Evolutionary conservation across 2,329 filamentous ascomycete genomes (phyloP).

Genomic region (Coniochaeta sp.): DNA sequence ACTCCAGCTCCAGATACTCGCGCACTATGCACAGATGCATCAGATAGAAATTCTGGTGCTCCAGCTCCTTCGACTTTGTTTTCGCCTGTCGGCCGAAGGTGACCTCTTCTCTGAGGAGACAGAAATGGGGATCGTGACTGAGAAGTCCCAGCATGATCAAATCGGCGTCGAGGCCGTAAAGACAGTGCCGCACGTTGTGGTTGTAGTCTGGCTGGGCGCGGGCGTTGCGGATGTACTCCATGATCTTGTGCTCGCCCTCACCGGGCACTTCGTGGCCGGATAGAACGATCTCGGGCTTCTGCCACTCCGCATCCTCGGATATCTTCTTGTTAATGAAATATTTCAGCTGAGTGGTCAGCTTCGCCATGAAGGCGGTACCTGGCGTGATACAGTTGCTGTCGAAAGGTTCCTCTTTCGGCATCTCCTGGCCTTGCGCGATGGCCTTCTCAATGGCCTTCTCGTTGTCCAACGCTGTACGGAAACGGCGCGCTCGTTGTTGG

Average conservation of each 20-base stretch:
- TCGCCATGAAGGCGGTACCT: slow-evolving; percentile 92
- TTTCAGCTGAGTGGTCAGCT: slow-evolving; percentile 85
- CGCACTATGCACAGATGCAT: slow-evolving; percentile 96
- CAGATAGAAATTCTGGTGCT: slow-evolving; percentile 98
- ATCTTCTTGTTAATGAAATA: slow-evolving; percentile 99
- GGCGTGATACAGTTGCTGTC: slow-evolving; percentile 99
- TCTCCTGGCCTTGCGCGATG: slow-evolving; percentile 77
- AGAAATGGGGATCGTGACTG: slow-evolving; percentile 98
- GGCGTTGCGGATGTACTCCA: slow-evolving; percentile 98
- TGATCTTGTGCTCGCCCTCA: slow-evolving; percentile 99
- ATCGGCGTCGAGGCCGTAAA: slow-evolving; percentile 96
- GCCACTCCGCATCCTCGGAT: slow-evolving; percentile 94
- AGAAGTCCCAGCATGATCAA: slow-evolving; percentile 97
- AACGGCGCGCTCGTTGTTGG: slow-evolving; percentile 91
- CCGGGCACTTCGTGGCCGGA: slow-evolving; percentile 97
- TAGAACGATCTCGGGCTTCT: slow-evolving; percentile 89
- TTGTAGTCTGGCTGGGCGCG: slow-evolving; percentile 94
- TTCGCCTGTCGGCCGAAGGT: slow-evolving; percentile 88
- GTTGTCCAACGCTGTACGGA: slow-evolving; percentile 86
- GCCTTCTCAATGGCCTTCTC: slow-evolving; percentile 91
- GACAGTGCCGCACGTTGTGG: slow-evolving; percentile 87
- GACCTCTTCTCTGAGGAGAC: slow-evolving; percentile 91
- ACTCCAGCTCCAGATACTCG: slow-evolving; percentile 94
- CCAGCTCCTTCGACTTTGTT: slow-evolving; percentile 88
- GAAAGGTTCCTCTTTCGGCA: slow-evolving; percentile 92